Conservation (phyloP, 148 eudicot genomes). For the Nepenthes mirabilis region DNA sequence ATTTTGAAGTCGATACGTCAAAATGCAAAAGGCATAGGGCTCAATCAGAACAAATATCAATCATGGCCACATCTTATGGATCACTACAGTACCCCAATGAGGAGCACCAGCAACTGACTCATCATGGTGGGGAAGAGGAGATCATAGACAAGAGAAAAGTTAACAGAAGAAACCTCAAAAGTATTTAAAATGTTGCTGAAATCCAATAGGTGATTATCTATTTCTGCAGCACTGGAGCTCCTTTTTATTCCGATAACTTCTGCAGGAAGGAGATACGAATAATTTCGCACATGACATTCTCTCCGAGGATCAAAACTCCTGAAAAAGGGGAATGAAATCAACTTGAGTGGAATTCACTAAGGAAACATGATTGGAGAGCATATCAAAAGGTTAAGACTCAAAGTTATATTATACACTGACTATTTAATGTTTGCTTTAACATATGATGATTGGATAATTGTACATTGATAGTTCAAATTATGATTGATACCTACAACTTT, state of each 20-base stretch:
- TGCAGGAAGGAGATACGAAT: slow-evolving; percentile 81
- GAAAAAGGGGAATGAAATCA: neutral
- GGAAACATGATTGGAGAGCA: neutral
- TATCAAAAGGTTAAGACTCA: too few species aligned
- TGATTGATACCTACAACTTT: too few species aligned
- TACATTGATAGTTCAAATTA: too few species aligned
- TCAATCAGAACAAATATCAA: neutral
- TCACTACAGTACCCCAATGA: neutral
- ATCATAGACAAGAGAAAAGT: neutral
- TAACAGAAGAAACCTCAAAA: slow-evolving; percentile 50
- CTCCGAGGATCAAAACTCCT: slow-evolving; percentile 85
- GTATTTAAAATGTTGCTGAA: slow-evolving; percentile 47
- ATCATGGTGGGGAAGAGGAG: too few species aligned
- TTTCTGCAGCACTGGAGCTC: slow-evolving; percentile 34
- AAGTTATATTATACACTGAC: too few species aligned
- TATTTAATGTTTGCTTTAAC: too few species aligned
- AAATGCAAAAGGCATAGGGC: neutral
- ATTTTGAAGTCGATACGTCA: neutral
- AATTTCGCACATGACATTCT: slow-evolving; percentile 73
- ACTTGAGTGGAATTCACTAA: neutral
- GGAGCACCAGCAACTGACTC: neutral
- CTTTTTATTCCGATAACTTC: slow-evolving; percentile 64
- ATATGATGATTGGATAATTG: too few species aligned
- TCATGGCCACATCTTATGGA: too few species aligned
- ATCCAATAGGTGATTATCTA: slow-evolving; percentile 51